Percentiles rank a stretch among this genome's conserved stretches.
phyloP scores from a whole-genome alignment of 1,284 basidiomycete genomes.

The Salmacisia buchloeana region DNA sequence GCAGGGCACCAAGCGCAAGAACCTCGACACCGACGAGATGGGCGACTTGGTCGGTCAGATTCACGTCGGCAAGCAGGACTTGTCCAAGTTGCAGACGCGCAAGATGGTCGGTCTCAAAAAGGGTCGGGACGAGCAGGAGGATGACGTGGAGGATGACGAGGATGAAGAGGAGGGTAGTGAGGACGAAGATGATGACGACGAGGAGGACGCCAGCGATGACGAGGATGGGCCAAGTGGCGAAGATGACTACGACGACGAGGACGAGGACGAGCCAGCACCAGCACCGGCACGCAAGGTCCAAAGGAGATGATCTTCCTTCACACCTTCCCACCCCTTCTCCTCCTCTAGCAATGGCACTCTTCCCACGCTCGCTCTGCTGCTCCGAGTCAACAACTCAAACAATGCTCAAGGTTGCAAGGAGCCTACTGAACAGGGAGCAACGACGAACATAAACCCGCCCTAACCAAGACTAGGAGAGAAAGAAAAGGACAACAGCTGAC shows the following conservation, averaged over 20 bases:
- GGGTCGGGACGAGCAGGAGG: slow-evolving; percentile 22
- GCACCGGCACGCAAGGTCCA: slow-evolving; percentile 8
- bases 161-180: slow-evolving; percentile 29
- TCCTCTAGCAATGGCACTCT: not conserved
- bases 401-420: too few relatives aligned
- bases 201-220: slow-evolving; percentile 15
- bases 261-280: slow-evolving; percentile 14
- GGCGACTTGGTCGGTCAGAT: slow-evolving; percentile 86
- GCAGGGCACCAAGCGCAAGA: slow-evolving; percentile 66
- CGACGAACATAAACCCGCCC: too few relatives aligned
- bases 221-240: slow-evolving; percentile 21
- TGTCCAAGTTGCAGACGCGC: slow-evolving; percentile 74
- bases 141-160: slow-evolving; percentile 20
- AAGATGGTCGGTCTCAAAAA: slow-evolving; percentile 85
- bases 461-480: too few relatives aligned
- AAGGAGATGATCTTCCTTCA: slow-evolving; percentile 6
- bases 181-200: slow-evolving; percentile 18
- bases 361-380: not conserved
- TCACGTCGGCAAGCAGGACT: slow-evolving; percentile 84
- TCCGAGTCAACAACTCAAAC: too few relatives aligned
- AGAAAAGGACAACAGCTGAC: too few relatives aligned
- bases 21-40: slow-evolving; percentile 92
- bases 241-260: slow-evolving; percentile 20
- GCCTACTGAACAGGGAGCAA: too few relatives aligned
- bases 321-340: not conserved